Evolutionary conservation across 116 monocot species (phyloP), one percentile per base, ranked within the genome.

Genomic region (Phalaenopsis hybrid): DNA sequence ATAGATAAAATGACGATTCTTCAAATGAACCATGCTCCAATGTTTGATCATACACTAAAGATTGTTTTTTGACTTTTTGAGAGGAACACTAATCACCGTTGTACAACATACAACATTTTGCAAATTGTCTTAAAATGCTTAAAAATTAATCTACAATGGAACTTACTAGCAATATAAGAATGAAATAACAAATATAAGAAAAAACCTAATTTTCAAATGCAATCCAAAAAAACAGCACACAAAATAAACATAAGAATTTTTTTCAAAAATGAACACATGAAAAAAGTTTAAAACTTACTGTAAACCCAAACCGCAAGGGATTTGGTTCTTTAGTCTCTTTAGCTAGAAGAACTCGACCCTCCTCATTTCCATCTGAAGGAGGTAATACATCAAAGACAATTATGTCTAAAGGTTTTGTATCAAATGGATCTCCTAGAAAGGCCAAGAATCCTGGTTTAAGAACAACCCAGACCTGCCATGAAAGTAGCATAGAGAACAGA

Each of bases 371-470:
- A 88, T 88, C 88, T 63, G 95, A 93, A 78, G 86, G 51, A 80
- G 95, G 95, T 57, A 95, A 83, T 70, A 92, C 93, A 84, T 99
- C 99, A 85, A 99, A 99, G 82, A 95, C 75, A 85, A 99, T 92
- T 52, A 99, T 95, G 82, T 99, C 99, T 75, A 99, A 89, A 45
- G 95, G 88, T 78, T 95, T 93, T 23, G 89, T 75, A 86, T 86
- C 87, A 76, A 95, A 89, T 77, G 99, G 99, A 91, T 99, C 95
- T 85, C 93, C 89, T 81, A 99, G 89, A 45, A 99, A 89, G 49
- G 95, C 99, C 87, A 99, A 87, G 78, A 99, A 99, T 46, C 99
- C 99, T 75, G 99, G 95, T 86, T 99, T 99, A 72, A 99, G 75
- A 75, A 99, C 95, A 87, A 90, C 93, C 99, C 99, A 99, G 16